Evolutionary conservation across 345 rosid species (phyloP).

Genomic region (Eucalyptus viminalis): DNA sequence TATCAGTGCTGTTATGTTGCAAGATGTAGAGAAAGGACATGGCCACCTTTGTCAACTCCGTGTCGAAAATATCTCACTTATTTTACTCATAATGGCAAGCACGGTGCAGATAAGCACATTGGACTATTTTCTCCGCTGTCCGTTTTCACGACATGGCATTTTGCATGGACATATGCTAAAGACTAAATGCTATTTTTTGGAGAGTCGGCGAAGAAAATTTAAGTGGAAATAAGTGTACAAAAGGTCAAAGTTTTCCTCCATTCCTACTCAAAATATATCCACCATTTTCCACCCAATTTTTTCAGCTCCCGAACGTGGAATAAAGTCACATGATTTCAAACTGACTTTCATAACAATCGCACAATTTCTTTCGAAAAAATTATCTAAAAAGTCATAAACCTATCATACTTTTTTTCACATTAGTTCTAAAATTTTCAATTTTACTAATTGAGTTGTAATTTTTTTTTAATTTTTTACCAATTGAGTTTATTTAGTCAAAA

Average conservation of each 20-base stretch:
- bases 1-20: background rate
- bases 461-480: no score
- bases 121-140: background rate
- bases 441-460: no score
- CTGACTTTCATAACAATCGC: background rate
- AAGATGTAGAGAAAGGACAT: background rate
- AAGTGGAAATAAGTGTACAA: background rate
- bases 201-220: background rate
- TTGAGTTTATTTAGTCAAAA: no score
- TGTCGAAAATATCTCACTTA: background rate
- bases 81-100: background rate
- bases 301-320: background rate
- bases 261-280: background rate
- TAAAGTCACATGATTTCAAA: background rate
- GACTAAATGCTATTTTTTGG: background rate
- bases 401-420: no score
- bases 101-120: background rate
- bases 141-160: background rate
- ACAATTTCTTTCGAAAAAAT: background rate
- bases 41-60: background rate
- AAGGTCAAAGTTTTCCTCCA: background rate
- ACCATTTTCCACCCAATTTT: background rate
- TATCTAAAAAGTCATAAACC: no score
- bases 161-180: background rate
- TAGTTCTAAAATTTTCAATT: no score